Evolutionary conservation across 2,329 filamentous ascomycete species (phyloP).

Genomic region (Trichoderma brevicompactum): DNA sequence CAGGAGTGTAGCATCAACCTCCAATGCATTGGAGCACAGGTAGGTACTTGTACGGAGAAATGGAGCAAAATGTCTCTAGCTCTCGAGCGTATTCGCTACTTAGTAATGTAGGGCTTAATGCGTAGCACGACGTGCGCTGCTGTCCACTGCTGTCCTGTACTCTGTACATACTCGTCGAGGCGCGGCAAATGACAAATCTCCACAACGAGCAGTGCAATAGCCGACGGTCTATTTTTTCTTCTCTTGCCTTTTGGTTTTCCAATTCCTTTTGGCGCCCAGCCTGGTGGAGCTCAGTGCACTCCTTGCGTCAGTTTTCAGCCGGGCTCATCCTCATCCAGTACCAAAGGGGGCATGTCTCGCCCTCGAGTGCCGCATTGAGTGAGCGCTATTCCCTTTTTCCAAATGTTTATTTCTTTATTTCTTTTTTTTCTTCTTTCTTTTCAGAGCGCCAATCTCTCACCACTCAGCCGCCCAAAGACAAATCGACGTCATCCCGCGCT

Average conservation of each 20-base stretch:
- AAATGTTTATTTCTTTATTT: background rate
- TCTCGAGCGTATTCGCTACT: background rate
- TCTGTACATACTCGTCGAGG: slow-evolving; percentile 1
- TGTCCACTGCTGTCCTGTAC: background rate
- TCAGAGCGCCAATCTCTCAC: too few relatives aligned
- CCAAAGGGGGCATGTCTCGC: slow-evolving; percentile 24
- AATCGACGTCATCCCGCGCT: slow-evolving; percentile 30
- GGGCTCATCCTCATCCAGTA: background rate
- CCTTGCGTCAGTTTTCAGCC: slow-evolving; percentile 23
- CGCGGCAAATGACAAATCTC: background rate
- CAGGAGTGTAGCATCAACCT: too few relatives aligned
- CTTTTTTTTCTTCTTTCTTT: background rate
- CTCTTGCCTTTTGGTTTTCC: background rate
- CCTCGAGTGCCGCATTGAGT: slow-evolving; percentile 9
- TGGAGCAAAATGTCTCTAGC: background rate
- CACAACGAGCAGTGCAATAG: slow-evolving; percentile 13
- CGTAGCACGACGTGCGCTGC: background rate
- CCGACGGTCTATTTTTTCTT: slow-evolving; percentile 13
- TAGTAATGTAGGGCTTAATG: background rate
- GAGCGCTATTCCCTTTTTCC: background rate
- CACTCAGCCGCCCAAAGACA: too few relatives aligned
- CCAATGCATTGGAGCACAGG: too few relatives aligned
- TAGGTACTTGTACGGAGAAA: too few relatives aligned
- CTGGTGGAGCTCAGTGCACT: slow-evolving; percentile 15
- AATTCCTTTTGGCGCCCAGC: slow-evolving; percentile 11